Percentiles rank a stretch among this genome's conserved stretches.
Evolutionary conservation across 2,329 filamentous ascomycete genomes (phyloP).

Genomic region (Cercospora janseana): DNA sequence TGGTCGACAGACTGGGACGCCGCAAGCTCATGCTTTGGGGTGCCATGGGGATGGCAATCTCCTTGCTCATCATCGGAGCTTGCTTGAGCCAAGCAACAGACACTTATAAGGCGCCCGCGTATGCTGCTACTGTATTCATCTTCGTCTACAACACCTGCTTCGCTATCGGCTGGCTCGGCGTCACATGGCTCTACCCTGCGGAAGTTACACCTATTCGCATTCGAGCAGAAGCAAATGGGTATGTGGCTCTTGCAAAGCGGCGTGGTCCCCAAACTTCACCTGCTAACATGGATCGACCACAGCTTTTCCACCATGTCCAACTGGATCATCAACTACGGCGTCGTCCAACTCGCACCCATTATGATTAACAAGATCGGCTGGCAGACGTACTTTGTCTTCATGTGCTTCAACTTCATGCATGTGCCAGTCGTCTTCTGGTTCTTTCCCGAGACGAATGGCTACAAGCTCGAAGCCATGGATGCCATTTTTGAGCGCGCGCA

Average conservation of each 20-base stretch:
- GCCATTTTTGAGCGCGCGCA: conserved; percentile 33
- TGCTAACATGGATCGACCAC: not conserved
- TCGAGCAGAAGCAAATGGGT: conserved; percentile 54
- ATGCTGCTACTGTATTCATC: conserved; percentile 36
- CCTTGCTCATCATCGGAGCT: conserved; percentile 27
- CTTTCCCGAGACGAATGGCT: conserved; percentile 29
- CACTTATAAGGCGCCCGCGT: conserved; percentile 21
- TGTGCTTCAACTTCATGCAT: conserved; percentile 30
- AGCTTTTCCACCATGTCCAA: conserved; percentile 52
- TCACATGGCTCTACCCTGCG: conserved; percentile 37
- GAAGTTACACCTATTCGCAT: conserved; percentile 49
- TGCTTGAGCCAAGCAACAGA: conserved; percentile 17
- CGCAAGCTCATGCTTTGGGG: conserved; percentile 40
- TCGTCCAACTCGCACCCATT: conserved; percentile 42
- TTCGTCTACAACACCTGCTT: conserved; percentile 35
- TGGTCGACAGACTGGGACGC: conserved; percentile 61
- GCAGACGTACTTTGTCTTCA: conserved; percentile 54
- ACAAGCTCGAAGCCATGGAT: conserved; percentile 30
- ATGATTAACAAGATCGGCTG: conserved; percentile 49
- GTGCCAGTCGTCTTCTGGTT: conserved; percentile 23
- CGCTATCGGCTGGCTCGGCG: conserved; percentile 34
- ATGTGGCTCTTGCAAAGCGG: conserved; percentile 38
- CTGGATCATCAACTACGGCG: conserved; percentile 27
- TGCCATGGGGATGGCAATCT: conserved; percentile 30
- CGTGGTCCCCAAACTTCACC: not conserved